A percentile compares a stretch with the other conserved stretches of the same genome.
These are phyloP conservation scores for Lotus japonicus DNA, from an alignment of 306 rosid genomes.

Conservation along the genomic window DNA sequence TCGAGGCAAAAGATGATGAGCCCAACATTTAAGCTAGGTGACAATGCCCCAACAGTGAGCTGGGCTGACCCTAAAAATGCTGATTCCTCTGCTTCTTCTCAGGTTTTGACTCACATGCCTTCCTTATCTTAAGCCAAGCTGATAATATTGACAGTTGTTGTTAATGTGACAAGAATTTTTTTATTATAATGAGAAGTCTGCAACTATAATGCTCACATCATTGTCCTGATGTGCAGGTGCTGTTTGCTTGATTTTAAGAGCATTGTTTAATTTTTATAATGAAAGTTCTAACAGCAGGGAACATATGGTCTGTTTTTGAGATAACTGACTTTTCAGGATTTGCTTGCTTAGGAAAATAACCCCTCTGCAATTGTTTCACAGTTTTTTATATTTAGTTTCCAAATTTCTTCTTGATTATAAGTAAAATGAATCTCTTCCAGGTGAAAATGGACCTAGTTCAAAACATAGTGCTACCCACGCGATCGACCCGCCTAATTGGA, in stretches of 20 bases:
- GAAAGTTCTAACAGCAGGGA: no score
- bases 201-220: not conserved
- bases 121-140: not conserved
- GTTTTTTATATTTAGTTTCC: not conserved
- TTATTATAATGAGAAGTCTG: conserved; percentile 1
- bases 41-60: conserved; percentile 92
- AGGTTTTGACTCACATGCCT: conserved; percentile 40
- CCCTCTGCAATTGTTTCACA: not conserved
- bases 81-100: conserved; percentile 89
- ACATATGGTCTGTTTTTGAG: no score
- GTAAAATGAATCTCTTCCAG: not conserved
- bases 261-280: no score
- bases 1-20: conserved; percentile 85
- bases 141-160: conserved; percentile 13
- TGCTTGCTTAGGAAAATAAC: no score
- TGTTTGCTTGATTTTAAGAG: not conserved
- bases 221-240: not conserved
- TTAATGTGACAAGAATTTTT: not conserved
- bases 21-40: conserved; percentile 77
- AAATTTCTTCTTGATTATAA: not conserved
- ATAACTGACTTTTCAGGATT: no score
- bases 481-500: no score
- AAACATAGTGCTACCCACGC: no score
- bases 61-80: conserved; percentile 98
- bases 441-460: not conserved